Conservation (phyloP, 345 rosid species). For the Cochlearia excelsa region DNA sequence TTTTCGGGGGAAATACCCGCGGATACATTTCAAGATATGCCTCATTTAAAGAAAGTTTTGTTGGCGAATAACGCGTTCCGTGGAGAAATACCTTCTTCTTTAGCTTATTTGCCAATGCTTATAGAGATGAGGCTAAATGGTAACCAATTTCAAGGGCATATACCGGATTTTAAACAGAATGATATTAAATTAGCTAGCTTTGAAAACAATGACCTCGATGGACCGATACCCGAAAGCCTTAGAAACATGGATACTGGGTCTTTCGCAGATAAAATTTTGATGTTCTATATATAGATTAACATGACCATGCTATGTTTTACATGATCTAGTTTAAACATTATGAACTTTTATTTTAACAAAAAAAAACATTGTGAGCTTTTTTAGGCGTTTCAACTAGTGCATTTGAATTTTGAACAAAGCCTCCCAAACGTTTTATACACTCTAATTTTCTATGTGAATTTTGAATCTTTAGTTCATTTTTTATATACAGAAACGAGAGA, state of each 20-base stretch:
- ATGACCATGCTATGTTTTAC: no score
- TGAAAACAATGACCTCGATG: constrained; percentile 64
- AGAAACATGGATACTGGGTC: constrained; percentile 40
- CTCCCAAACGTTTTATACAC: no score
- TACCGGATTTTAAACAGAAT: constrained; percentile 49
- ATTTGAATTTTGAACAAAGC: no score
- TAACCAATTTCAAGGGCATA: constrained; percentile 54
- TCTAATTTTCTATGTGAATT: no score
- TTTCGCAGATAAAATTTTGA: constrained; percentile 48
- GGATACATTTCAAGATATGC: constrained; percentile 53
- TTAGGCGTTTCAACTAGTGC: no score
- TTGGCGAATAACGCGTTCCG: constrained; percentile 59
- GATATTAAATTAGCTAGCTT: constrained; percentile 43
- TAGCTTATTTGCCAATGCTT: constrained; percentile 51
- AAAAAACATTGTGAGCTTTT: no score
- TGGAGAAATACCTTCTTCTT: constrained; percentile 54
- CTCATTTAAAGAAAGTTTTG: constrained; percentile 49
- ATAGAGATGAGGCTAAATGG: constrained; percentile 56
- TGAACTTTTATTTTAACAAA: no score
- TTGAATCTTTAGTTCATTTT: no score
- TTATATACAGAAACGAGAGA: no score
- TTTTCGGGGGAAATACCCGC: constrained; percentile 55
- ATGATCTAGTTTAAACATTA: no score
- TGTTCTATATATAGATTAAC: no score
- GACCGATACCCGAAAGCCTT: constrained; percentile 60